These are phyloP conservation scores for Trichoderma sp. DNA, from an alignment of 2,329 filamentous ascomycete genomes.

Conservation along the genomic window DNA sequence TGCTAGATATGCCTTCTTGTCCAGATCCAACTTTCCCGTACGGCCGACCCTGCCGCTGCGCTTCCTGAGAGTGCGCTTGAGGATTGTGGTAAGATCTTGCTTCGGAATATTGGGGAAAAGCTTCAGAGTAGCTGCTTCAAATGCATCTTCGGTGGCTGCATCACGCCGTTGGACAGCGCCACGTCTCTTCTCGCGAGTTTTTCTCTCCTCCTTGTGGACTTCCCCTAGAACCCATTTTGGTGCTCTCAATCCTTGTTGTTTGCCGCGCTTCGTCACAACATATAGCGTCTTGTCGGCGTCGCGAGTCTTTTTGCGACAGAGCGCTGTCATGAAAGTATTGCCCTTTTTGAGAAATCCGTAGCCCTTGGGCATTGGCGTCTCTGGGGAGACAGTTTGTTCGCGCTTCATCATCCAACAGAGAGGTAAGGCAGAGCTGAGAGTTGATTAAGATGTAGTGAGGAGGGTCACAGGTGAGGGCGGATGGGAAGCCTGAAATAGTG, in stretches of 20 bases:
- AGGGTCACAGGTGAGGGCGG: not conserved
- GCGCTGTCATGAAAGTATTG: slow-evolving; percentile 43
- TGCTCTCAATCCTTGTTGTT: slow-evolving; percentile 42
- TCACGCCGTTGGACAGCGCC: slow-evolving; percentile 39
- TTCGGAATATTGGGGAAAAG: slow-evolving; percentile 46
- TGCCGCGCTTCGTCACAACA: slow-evolving; percentile 35
- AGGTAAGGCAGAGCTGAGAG: not conserved
- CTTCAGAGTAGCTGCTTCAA: slow-evolving; percentile 37
- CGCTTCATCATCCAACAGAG: not conserved
- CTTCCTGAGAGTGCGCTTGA: slow-evolving; percentile 48
- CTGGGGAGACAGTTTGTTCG: slow-evolving; percentile 29
- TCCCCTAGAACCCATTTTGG: slow-evolving; percentile 35
- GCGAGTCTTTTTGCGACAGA: slow-evolving; percentile 43
- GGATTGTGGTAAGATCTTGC: slow-evolving; percentile 35
- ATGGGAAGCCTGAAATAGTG: not conserved
- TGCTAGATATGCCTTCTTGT: slow-evolving; percentile 46
- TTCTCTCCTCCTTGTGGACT: slow-evolving; percentile 33
- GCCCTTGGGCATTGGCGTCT: slow-evolving; percentile 38
- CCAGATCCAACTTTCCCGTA: slow-evolving; percentile 40
- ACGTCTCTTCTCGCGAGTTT: slow-evolving; percentile 37
- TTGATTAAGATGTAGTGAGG: not conserved
- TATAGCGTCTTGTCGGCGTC: slow-evolving; percentile 38
- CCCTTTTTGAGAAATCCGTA: slow-evolving; percentile 47
- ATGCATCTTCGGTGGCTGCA: slow-evolving; percentile 33
- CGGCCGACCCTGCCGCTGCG: slow-evolving; percentile 50